Evolutionary conservation across 768 basidiomycete genomes (phyloP).

Genomic region (Phanerodontia chrysosporium): DNA sequence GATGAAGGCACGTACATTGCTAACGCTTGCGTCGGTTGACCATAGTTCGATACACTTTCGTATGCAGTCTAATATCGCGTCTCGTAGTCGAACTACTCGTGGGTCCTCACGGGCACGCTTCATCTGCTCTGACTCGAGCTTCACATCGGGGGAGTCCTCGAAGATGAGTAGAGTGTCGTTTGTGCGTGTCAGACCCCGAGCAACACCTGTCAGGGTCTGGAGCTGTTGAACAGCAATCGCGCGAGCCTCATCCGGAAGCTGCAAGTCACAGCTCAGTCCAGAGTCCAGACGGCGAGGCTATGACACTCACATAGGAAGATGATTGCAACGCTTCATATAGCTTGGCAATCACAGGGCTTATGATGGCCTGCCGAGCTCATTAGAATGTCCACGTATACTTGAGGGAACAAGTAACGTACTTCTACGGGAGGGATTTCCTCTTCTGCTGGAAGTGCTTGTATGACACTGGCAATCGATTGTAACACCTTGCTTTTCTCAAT

Average conservation of each 20-base stretch:
- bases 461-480: conserved; percentile 89
- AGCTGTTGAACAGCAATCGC: conserved; percentile 64
- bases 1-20: conserved; percentile 60
- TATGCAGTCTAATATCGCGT: conserved; percentile 59
- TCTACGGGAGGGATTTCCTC: conserved; percentile 78
- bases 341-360: conserved; percentile 69
- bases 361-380: conserved; percentile 50
- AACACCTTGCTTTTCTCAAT: conserved; percentile 87
- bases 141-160: conserved; percentile 49
- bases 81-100: conserved; percentile 57
- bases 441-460: conserved; percentile 79
- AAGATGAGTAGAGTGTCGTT: conserved; percentile 63
- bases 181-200: conserved; percentile 79
- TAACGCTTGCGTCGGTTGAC: conserved; percentile 73
- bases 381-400: no score
- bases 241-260: conserved; percentile 76
- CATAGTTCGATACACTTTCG: conserved; percentile 64
- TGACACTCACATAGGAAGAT: conserved; percentile 43
- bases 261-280: not conserved
- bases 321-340: conserved; percentile 59
- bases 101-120: conserved; percentile 60
- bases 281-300: not conserved
- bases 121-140: conserved; percentile 50
- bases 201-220: conserved; percentile 78
- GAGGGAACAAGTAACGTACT: conserved; percentile 38